Evolutionary conservation across 2,329 filamentous ascomycete genomes (phyloP).

Genomic region (Mariannaea elegans): DNA sequence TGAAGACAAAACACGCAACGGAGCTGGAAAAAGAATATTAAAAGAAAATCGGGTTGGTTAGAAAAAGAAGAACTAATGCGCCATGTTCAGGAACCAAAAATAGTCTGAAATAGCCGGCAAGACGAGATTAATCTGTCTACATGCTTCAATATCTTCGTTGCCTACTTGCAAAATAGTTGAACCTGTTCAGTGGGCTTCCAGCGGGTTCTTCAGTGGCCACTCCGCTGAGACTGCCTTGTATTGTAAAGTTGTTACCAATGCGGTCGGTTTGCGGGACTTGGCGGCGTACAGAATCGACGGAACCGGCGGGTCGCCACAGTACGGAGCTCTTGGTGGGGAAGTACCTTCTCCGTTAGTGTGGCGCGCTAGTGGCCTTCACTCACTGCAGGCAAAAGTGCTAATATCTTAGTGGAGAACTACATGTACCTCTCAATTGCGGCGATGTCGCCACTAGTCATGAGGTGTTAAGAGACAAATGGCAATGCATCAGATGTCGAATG

Average conservation of each 20-base stretch:
- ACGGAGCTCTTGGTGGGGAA: not conserved
- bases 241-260: no score
- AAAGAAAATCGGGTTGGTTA: no score
- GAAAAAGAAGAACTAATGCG: slow-evolving; percentile 20
- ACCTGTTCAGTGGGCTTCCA: not conserved
- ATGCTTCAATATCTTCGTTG: not conserved
- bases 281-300: slow-evolving; percentile 4
- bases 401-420: not conserved
- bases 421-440: not conserved
- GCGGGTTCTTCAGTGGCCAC: not conserved
- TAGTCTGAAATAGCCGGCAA: no score
- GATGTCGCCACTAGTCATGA: not conserved
- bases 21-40: no score
- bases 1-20: not conserved
- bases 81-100: no score
- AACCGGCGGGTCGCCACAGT: slow-evolving; percentile 12
- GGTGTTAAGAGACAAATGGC: no score
- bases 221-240: not conserved
- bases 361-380: slow-evolving; percentile 9
- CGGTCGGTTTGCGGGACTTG: not conserved
- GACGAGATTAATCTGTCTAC: not conserved
- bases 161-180: slow-evolving; percentile 15
- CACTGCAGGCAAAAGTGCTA: not conserved
- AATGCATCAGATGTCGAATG: no score
- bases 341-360: slow-evolving; percentile 5